A percentile compares a stretch with the other conserved stretches of the same genome.
Conservation (phyloP, 192 early-diverging fungal genomes). For the Lunasporangiospora selenospora region DNA sequence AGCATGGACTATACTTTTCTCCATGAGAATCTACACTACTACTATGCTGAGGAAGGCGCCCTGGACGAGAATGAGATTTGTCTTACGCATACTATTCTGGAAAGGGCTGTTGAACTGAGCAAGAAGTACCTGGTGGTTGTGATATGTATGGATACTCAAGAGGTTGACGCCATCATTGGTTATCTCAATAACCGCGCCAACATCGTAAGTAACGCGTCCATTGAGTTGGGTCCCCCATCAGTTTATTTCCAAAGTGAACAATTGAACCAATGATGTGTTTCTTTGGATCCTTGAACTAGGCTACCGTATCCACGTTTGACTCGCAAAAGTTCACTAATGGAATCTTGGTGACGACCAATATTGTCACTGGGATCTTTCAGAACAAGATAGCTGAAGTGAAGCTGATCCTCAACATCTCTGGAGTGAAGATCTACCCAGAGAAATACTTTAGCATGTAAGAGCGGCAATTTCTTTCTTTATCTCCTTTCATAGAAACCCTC, state of each 20-base stretch:
- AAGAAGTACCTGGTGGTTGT: conserved; percentile 14
- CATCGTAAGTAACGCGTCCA: background rate
- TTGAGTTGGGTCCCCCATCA: no score
- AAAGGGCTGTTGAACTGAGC: conserved; percentile 9
- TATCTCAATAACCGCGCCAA: conserved; percentile 1
- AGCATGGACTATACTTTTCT: conserved; percentile 23
- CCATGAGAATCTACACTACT: conserved; percentile 1
- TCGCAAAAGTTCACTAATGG: conserved; percentile 1
- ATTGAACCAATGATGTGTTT: no score
- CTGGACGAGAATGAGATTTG: no score
- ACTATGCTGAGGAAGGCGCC: background rate
- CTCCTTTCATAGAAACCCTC: background rate
- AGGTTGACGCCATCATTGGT: background rate
- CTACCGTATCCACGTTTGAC: no score
- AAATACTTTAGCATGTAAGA: conserved; percentile 24
- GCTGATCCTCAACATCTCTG: conserved; percentile 23
- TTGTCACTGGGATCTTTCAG: background rate
- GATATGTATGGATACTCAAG: conserved; percentile 10
- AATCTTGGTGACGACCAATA: conserved; percentile 10
- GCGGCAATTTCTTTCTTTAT: no score
- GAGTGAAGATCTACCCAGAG: background rate
- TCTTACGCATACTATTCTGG: background rate
- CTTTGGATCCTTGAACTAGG: no score
- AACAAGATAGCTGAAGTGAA: background rate
- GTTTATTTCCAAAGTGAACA: no score